These are phyloP conservation scores for Alternaria metachromatica DNA, from an alignment of 2,329 filamentous ascomycete genomes.

Conservation along the genomic window DNA sequence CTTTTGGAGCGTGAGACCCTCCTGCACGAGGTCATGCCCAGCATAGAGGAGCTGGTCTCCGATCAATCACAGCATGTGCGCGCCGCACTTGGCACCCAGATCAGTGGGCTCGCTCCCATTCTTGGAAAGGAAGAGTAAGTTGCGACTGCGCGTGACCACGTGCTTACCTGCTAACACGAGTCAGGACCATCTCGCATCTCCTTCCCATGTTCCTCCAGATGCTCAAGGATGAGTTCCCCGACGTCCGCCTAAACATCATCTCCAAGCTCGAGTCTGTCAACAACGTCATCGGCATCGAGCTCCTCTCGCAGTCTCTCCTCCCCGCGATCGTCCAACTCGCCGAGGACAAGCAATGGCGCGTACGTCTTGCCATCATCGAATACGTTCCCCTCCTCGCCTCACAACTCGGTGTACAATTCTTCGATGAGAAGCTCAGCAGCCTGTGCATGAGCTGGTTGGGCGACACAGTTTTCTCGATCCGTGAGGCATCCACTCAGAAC, in stretches of 20 bases:
- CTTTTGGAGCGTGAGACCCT: conserved; percentile 87
- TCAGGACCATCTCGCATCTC: conserved; percentile 90
- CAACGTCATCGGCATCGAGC: conserved; percentile 96
- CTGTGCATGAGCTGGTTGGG: conserved; percentile 99
- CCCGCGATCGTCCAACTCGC: conserved; percentile 97
- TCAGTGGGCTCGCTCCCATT: conserved; percentile 94
- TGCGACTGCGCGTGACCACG: conserved; percentile 28
- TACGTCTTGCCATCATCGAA: conserved; percentile 97
- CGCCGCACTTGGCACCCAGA: conserved; percentile 92
- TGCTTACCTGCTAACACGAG: conserved; percentile 25
- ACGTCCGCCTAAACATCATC: conserved; percentile 97
- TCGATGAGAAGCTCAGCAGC: conserved; percentile 93
- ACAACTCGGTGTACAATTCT: conserved; percentile 95
- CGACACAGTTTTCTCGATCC: conserved; percentile 97
- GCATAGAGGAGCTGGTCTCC: conserved; percentile 93
- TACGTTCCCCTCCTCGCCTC: conserved; percentile 96
- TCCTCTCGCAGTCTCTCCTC: conserved; percentile 93
- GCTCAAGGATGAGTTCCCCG: conserved; percentile 99
- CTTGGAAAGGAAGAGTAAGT: conserved; percentile 95
- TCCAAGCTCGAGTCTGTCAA: conserved; percentile 99
- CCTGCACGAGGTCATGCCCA: conserved; percentile 95
- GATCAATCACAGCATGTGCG: conserved; percentile 97
- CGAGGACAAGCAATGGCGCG: conserved; percentile 99
- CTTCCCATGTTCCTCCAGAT: conserved; percentile 99
- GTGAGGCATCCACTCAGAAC: conserved; percentile 96